Percentiles rank a stretch among this genome's conserved stretches.
Conservation (phyloP, 352 stramenopile species). For the Globisporangium nodosum region DNA sequence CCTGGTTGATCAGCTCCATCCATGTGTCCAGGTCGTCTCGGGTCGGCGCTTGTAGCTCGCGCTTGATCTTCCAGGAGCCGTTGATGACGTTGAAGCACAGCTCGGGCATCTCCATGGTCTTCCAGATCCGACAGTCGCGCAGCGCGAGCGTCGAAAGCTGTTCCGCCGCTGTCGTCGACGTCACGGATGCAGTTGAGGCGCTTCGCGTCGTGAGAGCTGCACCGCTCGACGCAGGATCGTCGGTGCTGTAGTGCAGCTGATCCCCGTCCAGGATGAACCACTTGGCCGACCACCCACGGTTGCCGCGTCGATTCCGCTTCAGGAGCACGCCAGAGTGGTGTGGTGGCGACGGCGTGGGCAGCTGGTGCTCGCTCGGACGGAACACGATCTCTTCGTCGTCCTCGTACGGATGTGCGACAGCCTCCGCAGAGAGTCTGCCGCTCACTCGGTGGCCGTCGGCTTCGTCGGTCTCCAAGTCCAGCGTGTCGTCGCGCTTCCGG, state of each 20-base stretch:
- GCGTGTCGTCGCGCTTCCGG: conserved; percentile 27
- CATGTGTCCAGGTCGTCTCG: conserved; percentile 58
- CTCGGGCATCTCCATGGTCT: conserved; percentile 84
- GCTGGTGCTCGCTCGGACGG: conserved; percentile 11
- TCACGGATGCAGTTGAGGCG: background rate
- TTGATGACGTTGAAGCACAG: conserved; percentile 75
- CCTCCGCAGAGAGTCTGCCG: conserved; percentile 13
- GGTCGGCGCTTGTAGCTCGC: conserved; percentile 60
- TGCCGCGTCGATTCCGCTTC: conserved; percentile 69
- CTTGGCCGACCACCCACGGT: conserved; percentile 65
- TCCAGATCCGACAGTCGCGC: conserved; percentile 77
- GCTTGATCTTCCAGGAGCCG: conserved; percentile 78
- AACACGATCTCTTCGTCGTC: conserved; percentile 20
- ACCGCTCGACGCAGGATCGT: conserved; percentile 13
- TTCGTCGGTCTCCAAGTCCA: conserved; percentile 37
- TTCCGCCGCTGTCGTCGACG: background rate
- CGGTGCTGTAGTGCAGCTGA: conserved; percentile 68
- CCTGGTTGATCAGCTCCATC: conserved; percentile 71
- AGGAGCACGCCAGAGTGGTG: conserved; percentile 55
- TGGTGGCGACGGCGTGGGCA: conserved; percentile 33
- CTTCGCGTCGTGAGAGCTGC: conserved; percentile 5
- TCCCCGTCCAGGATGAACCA: conserved; percentile 65
- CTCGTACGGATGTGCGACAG: conserved; percentile 27
- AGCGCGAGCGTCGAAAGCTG: conserved; percentile 58
- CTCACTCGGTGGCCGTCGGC: conserved; percentile 20